These are phyloP conservation scores for Massariosphaeria phaeospora DNA, from an alignment of 495 filamentous ascomycete species.

Conservation along the genomic window DNA sequence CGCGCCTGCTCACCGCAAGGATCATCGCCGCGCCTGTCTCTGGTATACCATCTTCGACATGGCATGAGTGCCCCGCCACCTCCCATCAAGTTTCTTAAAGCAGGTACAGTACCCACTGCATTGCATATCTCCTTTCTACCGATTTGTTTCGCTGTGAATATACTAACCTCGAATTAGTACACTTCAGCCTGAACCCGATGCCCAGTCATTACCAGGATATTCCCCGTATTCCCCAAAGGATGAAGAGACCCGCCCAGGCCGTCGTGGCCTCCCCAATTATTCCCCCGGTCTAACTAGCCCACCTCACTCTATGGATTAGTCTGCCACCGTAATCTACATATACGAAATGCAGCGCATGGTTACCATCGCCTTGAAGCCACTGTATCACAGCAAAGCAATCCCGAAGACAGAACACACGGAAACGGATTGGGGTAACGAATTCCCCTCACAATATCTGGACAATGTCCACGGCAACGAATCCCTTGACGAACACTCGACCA, in stretches of 20 bases:
- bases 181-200: no score
- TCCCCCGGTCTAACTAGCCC: constrained; percentile 24
- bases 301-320: constrained; percentile 32
- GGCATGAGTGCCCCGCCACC: constrained; percentile 69
- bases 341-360: constrained; percentile 79
- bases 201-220: constrained; percentile 53
- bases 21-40: constrained; percentile 71
- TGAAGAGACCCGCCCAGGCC: constrained; percentile 18
- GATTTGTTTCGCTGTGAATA: no score
- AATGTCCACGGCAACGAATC: no score
- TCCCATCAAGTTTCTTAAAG: constrained; percentile 56
- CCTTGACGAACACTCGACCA: no score
- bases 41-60: constrained; percentile 63
- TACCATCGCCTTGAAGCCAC: constrained; percentile 66
- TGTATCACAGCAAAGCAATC: constrained; percentile 62
- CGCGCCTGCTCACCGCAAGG: constrained; percentile 49
- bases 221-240: constrained; percentile 56
- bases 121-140: no score
- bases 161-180: no score
- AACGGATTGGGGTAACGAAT: constrained; percentile 78
- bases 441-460: no score
- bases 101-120: no score
- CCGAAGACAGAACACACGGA: constrained; percentile 78
- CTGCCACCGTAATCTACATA: constrained; percentile 62
- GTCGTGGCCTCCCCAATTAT: constrained; percentile 20